A percentile compares a stretch with the other conserved stretches of the same genome.
phyloP scores from a whole-genome alignment of 2,329 filamentous ascomycete genomes.

The Periglandula ipomoeae region DNA sequence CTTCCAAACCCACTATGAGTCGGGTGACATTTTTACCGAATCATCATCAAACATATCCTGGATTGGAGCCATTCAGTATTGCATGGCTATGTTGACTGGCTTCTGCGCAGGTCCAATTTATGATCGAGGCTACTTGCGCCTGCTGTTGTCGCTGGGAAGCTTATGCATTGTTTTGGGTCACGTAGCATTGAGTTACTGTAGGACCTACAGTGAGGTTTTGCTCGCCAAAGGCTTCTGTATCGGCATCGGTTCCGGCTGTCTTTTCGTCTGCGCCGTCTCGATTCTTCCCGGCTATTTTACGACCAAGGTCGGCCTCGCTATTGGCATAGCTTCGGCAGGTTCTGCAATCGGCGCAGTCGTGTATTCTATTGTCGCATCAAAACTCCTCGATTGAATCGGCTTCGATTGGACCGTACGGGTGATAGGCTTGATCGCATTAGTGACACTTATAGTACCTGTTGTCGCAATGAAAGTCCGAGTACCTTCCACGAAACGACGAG shows the following conservation, averaged over 20 bases:
- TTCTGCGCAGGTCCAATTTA: slow-evolving; percentile 31
- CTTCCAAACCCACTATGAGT: slow-evolving; percentile 36
- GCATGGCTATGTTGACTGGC: slow-evolving; percentile 31
- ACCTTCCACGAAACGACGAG: slow-evolving; percentile 35
- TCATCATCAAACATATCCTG: slow-evolving; percentile 33
- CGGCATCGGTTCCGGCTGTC: slow-evolving; percentile 26
- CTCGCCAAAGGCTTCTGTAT: slow-evolving; percentile 30
- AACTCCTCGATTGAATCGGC: slow-evolving; percentile 38
- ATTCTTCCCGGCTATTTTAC: slow-evolving; percentile 32
- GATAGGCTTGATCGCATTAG: slow-evolving; percentile 35
- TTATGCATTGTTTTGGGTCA: slow-evolving; percentile 29
- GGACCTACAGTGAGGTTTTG: slow-evolving; percentile 33
- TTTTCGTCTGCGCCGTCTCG: slow-evolving; percentile 26
- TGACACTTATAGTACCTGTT: slow-evolving; percentile 25
- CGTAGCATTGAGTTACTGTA: slow-evolving; percentile 36
- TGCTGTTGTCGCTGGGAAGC: slow-evolving; percentile 25
- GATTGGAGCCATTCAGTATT: slow-evolving; percentile 34
- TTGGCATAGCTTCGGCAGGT: slow-evolving; percentile 24
- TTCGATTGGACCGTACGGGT: slow-evolving; percentile 43
- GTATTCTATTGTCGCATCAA: slow-evolving; percentile 27
- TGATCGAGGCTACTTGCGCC: slow-evolving; percentile 32
- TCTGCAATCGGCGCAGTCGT: slow-evolving; percentile 9
- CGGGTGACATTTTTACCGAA: slow-evolving; percentile 19
- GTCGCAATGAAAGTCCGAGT: slow-evolving; percentile 23
- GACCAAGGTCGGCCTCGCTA: slow-evolving; percentile 14